These are phyloP conservation scores for Podaxis pistillaris DNA, from an alignment of 768 basidiomycete genomes.

Conservation along the genomic window DNA sequence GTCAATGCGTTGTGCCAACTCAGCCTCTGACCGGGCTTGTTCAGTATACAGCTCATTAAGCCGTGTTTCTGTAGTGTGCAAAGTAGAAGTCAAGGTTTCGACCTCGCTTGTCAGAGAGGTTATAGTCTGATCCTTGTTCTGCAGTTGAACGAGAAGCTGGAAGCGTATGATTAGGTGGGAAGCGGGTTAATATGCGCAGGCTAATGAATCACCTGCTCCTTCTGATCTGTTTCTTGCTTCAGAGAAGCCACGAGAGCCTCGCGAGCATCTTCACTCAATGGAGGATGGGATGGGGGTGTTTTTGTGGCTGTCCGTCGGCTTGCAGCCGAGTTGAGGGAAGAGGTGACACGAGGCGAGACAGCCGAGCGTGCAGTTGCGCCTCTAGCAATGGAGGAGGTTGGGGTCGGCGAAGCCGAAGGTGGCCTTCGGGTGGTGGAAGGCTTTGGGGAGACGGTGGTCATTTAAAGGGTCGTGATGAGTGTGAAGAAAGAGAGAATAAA, in stretches of 20 bases:
- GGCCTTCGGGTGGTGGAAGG: conserved; percentile 44
- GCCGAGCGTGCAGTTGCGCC: conserved; percentile 67
- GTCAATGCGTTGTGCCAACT: conserved; percentile 79
- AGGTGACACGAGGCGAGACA: conserved; percentile 52
- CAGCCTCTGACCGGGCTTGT: conserved; percentile 77
- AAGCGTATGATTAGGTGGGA: conserved; percentile 11
- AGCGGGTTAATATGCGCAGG: conserved; percentile 11
- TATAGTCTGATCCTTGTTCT: conserved; percentile 77
- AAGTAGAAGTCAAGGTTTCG: conserved; percentile 57
- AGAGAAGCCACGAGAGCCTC: conserved; percentile 61
- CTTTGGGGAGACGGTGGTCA: conserved; percentile 48
- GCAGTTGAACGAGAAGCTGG: conserved; percentile 73
- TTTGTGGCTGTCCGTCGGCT: conserved; percentile 54
- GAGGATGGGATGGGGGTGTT: conserved; percentile 34
- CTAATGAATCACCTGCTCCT: conserved; percentile 62
- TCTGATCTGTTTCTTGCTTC: conserved; percentile 77
- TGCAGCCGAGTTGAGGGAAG: conserved; percentile 47
- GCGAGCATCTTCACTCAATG: conserved; percentile 43
- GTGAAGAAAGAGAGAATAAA: conserved; percentile 10
- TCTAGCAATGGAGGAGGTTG: conserved; percentile 45
- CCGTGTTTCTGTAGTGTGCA: conserved; percentile 68
- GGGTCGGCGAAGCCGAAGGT: conserved; percentile 40
- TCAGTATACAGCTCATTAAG: conserved; percentile 80
- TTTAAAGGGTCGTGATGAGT: conserved; percentile 17
- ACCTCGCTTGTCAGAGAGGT: conserved; percentile 61